Base-by-base conservation (phyloP, 768 basidiomycete species). In the Lactarius akahatsu region DNA sequence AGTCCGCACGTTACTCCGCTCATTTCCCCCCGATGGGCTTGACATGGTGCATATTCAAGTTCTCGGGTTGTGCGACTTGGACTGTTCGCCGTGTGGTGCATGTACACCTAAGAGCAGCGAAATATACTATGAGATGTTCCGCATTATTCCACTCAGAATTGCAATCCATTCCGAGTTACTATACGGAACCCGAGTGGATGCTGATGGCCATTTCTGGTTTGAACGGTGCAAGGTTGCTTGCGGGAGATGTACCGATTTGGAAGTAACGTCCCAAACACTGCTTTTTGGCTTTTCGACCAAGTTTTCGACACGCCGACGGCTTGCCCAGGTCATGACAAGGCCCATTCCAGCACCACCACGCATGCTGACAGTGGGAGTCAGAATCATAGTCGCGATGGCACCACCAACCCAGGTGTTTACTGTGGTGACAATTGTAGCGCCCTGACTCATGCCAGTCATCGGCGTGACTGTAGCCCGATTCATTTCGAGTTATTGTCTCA, bases 401-500 rank as follows among this genome's bases (percentile, higher is more conserved):
- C 20, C 18, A 10, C 20, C 43, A 41, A 20, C 43, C 4, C 43
- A 2, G 43, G 43, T 43, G 43, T 43, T 43, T 18, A 41, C 16
- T 3, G 36, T 38, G 43, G 43, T 66, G 56, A 58, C 47, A 50
- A 32, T 16, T 36, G 56, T 23, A 15, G 18, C 34, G 26, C 55
- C 32, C 62, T 45, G 52, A 67, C 57, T 63, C 57, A 59, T 9
- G 10, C 11, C 10, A 11, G 45, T 23, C n/a, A 62, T 34, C 15
- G 32, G 30, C 30, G 50, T 58, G 41, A 58, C 38, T n/a, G 15
- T 59, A 43, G 20, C 57, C 30, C 62, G 61, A 57, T 61, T 62
- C 66, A 47, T 63, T 38, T n/a, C 26, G 26, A 34, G 41, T 57
- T 50, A 41, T 61, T 50, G 47, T 65, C n/a, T 45, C 23, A 56